Base-by-base conservation (phyloP, 306 rosid species). In the Quillaja saponaria region DNA sequence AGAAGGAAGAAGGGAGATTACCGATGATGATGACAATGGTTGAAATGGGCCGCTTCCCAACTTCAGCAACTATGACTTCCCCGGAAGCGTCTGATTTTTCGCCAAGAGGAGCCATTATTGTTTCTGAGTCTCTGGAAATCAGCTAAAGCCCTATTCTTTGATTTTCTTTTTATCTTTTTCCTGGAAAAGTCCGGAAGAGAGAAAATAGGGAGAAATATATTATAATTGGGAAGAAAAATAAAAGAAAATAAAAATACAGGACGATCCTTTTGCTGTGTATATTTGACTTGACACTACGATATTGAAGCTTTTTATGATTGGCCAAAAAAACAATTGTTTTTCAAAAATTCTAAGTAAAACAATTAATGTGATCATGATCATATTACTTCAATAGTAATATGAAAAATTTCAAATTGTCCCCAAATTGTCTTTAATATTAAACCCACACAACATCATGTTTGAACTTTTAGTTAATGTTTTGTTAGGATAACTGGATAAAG, bases 1-100 rank as follows among this genome's bases (percentile, higher is more conserved):
- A 75, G 57, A 21, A n/a, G 34, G 40, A 31, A 41, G 49, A 21
- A 38, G 10, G 49, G 49, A 8, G 59, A 47, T 19, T 69, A 87
- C 97, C 97, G 39, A 82, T 80, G 62, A 92, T 20, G 73, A 91
- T 62, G 75, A 86, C 87, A 79, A 88, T 71, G 63, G 69, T 82
- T 61, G 92, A 77, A 53, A 91, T 65, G 34, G 88, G 81, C 21
- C 69, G 74, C 33, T 74, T 72, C 39, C 63, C 66, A 25, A 72
- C 25, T 54, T 76, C 58, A 13, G 78, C 35, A 45, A 70, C 88
- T 66, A 75, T 47, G 78, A 76, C 69, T 53, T 69, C 85, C 69
- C 33, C 74, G 6, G 67, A 58, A 72, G 71, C 62, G 34, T 72
- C 75, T 5, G 79, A 75, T 70, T 76, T 72, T 35, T 84, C 75